A percentile compares a stretch with the other conserved stretches of the same genome.
phyloP scores from a whole-genome alignment of 371 early-diverging fungal species.

The Choanephora cucurbitarum region DNA sequence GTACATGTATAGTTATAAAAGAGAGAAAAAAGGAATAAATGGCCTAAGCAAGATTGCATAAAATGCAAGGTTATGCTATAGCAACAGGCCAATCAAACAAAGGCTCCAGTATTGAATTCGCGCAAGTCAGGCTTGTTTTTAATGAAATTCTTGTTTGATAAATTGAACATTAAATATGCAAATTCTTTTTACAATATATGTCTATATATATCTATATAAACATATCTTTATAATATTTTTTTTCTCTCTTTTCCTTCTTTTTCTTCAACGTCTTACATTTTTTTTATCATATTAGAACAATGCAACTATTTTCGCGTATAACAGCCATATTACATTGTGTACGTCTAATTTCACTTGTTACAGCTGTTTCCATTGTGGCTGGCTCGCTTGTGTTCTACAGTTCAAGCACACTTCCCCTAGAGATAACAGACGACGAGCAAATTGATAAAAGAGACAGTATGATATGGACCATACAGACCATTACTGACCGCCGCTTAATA shows the following conservation, averaged over 20 bases:
- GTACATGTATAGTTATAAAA: background rate
- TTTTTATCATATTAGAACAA: background rate
- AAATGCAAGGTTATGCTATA: slow-evolving; percentile 1
- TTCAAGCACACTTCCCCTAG: slow-evolving; percentile 20
- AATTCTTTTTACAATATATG: too few species aligned
- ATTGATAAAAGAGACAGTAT: background rate
- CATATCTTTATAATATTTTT: too few species aligned
- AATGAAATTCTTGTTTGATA: too few species aligned
- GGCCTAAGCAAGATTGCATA: too few species aligned
- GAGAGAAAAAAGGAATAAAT: background rate
- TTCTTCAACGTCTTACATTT: background rate
- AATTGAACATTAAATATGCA: too few species aligned
- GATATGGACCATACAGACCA: slow-evolving; percentile 26
- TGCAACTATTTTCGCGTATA: slow-evolving; percentile 1
- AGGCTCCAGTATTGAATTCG: too few species aligned
- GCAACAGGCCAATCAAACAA: background rate
- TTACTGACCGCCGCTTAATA: slow-evolving; percentile 46
- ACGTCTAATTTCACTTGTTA: slow-evolving; percentile 26
- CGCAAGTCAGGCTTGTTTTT: too few species aligned
- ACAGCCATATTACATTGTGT: slow-evolving; percentile 16
- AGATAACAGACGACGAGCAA: background rate
- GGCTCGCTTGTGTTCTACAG: slow-evolving; percentile 34
- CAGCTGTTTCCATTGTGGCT: slow-evolving; percentile 32
- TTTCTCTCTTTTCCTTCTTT: too few species aligned
- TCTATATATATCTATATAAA: too few species aligned